Evolutionary conservation across 495 filamentous ascomycete species (phyloP), one percentile per base, ranked within the genome.

Genomic region (Thermothielavioides terrestris): DNA sequence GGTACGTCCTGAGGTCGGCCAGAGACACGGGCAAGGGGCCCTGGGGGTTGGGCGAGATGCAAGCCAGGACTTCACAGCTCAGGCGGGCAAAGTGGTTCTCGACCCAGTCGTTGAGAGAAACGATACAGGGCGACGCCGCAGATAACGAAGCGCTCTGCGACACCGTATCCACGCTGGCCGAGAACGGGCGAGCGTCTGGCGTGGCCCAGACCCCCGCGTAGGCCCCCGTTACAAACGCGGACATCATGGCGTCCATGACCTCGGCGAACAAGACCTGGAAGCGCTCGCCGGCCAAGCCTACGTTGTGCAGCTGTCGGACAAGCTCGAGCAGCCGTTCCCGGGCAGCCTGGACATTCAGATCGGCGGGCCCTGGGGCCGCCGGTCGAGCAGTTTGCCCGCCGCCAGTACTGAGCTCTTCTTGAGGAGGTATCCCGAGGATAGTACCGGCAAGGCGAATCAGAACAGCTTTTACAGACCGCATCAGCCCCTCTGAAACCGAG

Each of bases 231-330:
- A 89, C 74, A 56, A 84, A 85, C 23, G 73, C 64, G n/a, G 73
- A 78, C 77, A 89, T 78, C 58, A 83, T 76, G 17, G 69, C 63
- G 55, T 85, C 77, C 77, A 89, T 86, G 36, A 88, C 75, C 50
- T 81, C 73, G 20, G 85, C 88, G 55, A 92, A 88, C 11, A 85
- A 74, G 37, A 83, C 76, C 59, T 90, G 85, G 42, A 86, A 86
- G 46, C 74, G 76, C 51, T 86, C 81, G 7, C 83, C 84, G 9
- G 81, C 86, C 42, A 94, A 62, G 0, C 88, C 89, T 7, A 90
- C 81, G 21, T 78, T 76, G 46, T 83, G 73, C 14, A 94, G 66
- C 21, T 77, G 76, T 28, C 77, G 73, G 15, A 86, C 67, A 15
- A 88, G 64, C 27, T 71, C 68, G 18, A 81, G 60, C 22, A 86